phyloP scores from a whole-genome alignment of 1,139 yeast genomes.

The Saccharomycopsis hybrid region DNA sequence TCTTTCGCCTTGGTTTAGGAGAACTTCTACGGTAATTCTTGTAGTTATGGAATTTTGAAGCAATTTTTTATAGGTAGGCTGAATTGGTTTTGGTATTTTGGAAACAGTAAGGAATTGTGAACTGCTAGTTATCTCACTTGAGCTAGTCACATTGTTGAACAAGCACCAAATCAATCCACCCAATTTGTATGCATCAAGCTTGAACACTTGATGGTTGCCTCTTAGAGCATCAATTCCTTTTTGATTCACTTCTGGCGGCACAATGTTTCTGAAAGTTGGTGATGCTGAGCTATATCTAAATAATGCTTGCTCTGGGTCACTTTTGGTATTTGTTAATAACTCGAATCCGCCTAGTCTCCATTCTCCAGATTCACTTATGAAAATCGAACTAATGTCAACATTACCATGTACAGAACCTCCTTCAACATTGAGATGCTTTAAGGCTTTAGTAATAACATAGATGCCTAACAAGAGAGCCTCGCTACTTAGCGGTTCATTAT shows the following conservation, averaged over 20 bases:
- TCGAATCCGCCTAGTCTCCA: conserved; percentile 88
- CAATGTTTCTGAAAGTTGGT: conserved; percentile 30
- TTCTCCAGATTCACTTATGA: conserved; percentile 63
- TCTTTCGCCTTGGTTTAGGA: conserved; percentile 39
- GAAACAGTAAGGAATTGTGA: conserved; percentile 24
- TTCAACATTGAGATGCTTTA: conserved; percentile 56
- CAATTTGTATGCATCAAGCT: conserved; percentile 57
- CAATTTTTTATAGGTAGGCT: conserved; percentile 28
- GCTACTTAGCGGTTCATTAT: conserved; percentile 19
- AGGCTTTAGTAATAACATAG: conserved; percentile 46
- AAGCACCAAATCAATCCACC: conserved; percentile 50
- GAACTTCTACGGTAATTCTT: conserved; percentile 45
- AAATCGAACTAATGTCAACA: conserved; percentile 51
- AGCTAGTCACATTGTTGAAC: conserved; percentile 31
- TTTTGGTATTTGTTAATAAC: conserved; percentile 45
- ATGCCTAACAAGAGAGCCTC: conserved; percentile 54
- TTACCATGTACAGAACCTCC: conserved; percentile 66
- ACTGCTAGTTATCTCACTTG: conserved; percentile 21
- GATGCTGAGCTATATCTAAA: conserved; percentile 26
- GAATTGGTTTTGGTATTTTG: conserved; percentile 29
- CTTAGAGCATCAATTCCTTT: conserved; percentile 41
- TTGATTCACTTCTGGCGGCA: conserved; percentile 40
- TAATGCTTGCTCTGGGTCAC: conserved; percentile 46
- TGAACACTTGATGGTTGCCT: conserved; percentile 26
- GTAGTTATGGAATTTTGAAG: conserved; percentile 30